Evolutionary conservation across 1,139 yeast species (phyloP).

Genomic region (Suhomyces wounanorum): DNA sequence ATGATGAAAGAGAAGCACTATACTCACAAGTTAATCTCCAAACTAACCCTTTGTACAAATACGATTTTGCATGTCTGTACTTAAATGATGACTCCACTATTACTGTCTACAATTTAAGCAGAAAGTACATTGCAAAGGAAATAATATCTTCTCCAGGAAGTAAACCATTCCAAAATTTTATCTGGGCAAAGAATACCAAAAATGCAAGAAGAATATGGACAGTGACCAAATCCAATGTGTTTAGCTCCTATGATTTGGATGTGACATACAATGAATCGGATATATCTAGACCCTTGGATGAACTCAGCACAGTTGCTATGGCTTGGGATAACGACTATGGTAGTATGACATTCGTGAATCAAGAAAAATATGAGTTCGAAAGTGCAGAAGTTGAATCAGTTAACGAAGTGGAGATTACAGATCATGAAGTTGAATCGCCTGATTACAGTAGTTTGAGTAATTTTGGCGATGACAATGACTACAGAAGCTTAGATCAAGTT

Average conservation of each 20-base stretch:
- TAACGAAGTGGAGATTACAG: constrained; percentile 11
- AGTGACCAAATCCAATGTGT: constrained; percentile 48
- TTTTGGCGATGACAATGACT: constrained; percentile 12
- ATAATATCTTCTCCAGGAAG: constrained; percentile 57
- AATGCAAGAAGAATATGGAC: constrained; percentile 40
- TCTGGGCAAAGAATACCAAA: constrained; percentile 39
- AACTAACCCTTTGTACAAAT: constrained; percentile 35
- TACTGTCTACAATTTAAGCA: constrained; percentile 68
- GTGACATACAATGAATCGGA: constrained; percentile 22
- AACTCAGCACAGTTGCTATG: constrained; percentile 52
- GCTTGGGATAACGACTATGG: constrained; percentile 56
- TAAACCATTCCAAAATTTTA: constrained; percentile 46
- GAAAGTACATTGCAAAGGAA: constrained; percentile 77
- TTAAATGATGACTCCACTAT: constrained; percentile 75
- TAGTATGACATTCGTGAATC: constrained; percentile 55
- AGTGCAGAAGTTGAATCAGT: constrained; percentile 15
- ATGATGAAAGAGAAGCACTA: constrained; percentile 34
- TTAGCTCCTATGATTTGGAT: constrained; percentile 56
- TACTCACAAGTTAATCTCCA: constrained; percentile 9
- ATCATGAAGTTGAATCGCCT: constrained; percentile 4
- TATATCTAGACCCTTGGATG: constrained; percentile 54
- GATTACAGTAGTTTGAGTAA: constrained; percentile 10
- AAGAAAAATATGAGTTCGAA: constrained; percentile 49
- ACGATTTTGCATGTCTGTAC: constrained; percentile 77
- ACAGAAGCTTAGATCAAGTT: constrained; percentile 9